Base-by-base conservation (phyloP, 148 eudicot species). In the Dianthus caryophyllus region DNA sequence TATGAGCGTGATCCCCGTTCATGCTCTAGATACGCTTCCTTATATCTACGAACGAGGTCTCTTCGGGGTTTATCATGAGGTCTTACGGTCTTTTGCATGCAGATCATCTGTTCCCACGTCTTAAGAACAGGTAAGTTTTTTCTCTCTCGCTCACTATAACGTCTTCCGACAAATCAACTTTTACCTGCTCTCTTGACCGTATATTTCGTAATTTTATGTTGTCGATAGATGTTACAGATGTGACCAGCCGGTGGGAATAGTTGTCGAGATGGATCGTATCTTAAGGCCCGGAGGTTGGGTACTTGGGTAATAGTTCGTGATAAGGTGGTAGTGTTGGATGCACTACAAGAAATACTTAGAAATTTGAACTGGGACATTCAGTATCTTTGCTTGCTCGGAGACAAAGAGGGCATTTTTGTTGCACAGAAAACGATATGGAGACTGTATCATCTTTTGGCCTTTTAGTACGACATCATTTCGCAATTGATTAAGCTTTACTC, bases 21-120 rank as follows among this genome's bases (percentile, higher is more conserved):
- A 95, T 82, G 89, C 96, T 66, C 94, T 96, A 22, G 81, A 95
- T 70, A 88, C 99, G n/a, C 97, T 95, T 73, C 91, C 99, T 51
- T 72, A 82, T 66, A 85, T 95, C 50, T 95, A 77, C 68, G 99
- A 95, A 66, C 93, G 99, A 43, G 99, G 99, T 64, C 89, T 90
- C 46, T 61, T 88, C 50, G 99, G 99, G 4, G 57, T 85, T 39
- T 95, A 95, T 78, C 99, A 95, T 74, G 96, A 86, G 99, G 79
- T 86, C 99, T 2, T 95, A 90, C 52, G 99, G 90, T 80, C 88
- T 95, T 61, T 66, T 95, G 66, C 99, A 95, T 75, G 96, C 91
- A 36, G 97, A 95, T 84, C 99, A 90, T 83, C 82, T 95, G 61
- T 95, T 95, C 81, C 84, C 99, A 27, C 85, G 94, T 74, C 86